These are phyloP conservation scores for Osmanthus fragrans DNA, from an alignment of 257 asterid genomes.

Conservation along the genomic window DNA sequence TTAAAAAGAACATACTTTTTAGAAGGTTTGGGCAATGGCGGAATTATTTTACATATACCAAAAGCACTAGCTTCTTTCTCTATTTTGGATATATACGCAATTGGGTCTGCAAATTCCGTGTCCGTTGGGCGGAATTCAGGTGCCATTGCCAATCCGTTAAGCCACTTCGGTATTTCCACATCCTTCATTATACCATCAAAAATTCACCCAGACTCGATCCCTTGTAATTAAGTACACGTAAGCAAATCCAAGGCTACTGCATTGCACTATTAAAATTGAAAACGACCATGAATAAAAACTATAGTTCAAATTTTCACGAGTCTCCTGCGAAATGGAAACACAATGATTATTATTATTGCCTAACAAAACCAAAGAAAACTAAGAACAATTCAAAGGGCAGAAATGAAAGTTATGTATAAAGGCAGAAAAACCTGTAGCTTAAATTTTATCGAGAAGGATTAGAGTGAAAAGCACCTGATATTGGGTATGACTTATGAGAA, in stretches of 20 bases:
- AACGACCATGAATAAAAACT: slow-evolving; percentile 12
- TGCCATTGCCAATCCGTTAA: slow-evolving; percentile 81
- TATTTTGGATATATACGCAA: slow-evolving; percentile 92
- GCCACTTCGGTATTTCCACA: slow-evolving; percentile 85
- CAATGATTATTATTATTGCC: slow-evolving; percentile 14
- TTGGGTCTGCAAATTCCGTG: slow-evolving; percentile 96
- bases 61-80: slow-evolving; percentile 94
- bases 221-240: slow-evolving; percentile 25
- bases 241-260: slow-evolving; percentile 24
- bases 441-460: slow-evolving; percentile 28
- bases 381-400: slow-evolving; percentile 22
- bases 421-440: slow-evolving; percentile 28
- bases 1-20: slow-evolving; percentile 76
- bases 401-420: slow-evolving; percentile 1
- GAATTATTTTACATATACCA: slow-evolving; percentile 96
- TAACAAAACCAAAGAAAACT: background rate
- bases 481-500: slow-evolving; percentile 13
- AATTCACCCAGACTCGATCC: slow-evolving; percentile 23
- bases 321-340: slow-evolving; percentile 25
- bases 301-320: slow-evolving; percentile 3
- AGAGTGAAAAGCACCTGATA: slow-evolving; percentile 26
- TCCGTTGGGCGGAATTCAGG: slow-evolving; percentile 98
- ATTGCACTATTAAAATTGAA: slow-evolving; percentile 15
- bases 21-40: slow-evolving; percentile 91
- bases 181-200: slow-evolving; percentile 58